Evolutionary conservation across 2,329 filamentous ascomycete species (phyloP).

Genomic region (Ophiocordyceps camponoti-floridani): DNA sequence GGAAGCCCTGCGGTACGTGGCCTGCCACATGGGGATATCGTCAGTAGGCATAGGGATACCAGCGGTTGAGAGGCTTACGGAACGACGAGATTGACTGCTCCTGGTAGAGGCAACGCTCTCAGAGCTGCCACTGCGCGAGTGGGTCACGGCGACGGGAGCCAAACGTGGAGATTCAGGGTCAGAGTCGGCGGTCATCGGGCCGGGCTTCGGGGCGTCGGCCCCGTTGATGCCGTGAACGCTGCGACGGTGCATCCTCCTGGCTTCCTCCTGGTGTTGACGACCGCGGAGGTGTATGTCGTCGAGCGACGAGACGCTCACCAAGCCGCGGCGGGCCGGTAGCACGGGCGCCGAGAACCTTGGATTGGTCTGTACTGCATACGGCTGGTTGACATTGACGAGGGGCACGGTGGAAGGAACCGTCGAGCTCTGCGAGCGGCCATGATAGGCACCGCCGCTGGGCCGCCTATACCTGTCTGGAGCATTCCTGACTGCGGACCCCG

Average conservation of each 20-base stretch:
- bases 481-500: slow-evolving; percentile 24
- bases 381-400: slow-evolving; percentile 11
- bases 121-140: slow-evolving; percentile 37
- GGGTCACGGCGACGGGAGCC: slow-evolving; percentile 10
- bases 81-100: slow-evolving; percentile 43
- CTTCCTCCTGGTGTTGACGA: slow-evolving; percentile 42
- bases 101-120: slow-evolving; percentile 44
- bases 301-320: slow-evolving; percentile 27
- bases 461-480: slow-evolving; percentile 66
- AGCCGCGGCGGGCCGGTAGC: slow-evolving; percentile 27
- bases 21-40: slow-evolving; percentile 27
- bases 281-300: slow-evolving; percentile 54
- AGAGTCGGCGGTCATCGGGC: slow-evolving; percentile 6
- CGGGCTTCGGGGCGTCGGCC: slow-evolving; percentile 7
- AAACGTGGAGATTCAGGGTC: slow-evolving; percentile 22
- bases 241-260: slow-evolving; percentile 62
- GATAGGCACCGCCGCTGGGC: slow-evolving; percentile 26
- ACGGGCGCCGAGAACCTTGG: slow-evolving; percentile 18
- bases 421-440: slow-evolving; percentile 18
- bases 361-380: slow-evolving; percentile 11
- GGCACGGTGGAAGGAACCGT: slow-evolving; percentile 10
- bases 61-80: slow-evolving; percentile 33
- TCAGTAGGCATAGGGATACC: slow-evolving; percentile 21
- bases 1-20: slow-evolving; percentile 39
- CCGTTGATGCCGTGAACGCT: slow-evolving; percentile 54